phyloP scores from a whole-genome alignment of 306 rosid genomes.

The Lupinus albus region DNA sequence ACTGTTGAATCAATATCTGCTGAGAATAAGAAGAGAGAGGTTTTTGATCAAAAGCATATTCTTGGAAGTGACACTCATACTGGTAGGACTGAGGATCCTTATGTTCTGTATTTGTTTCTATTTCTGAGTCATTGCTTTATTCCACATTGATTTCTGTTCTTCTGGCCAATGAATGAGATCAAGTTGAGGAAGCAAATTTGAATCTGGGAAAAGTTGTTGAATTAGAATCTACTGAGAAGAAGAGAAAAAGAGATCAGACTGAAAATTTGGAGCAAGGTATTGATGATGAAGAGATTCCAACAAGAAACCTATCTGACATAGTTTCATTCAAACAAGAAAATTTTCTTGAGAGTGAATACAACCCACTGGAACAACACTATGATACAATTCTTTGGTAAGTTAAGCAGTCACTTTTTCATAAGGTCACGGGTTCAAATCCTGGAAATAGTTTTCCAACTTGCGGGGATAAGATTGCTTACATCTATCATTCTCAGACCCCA shows the following conservation, averaged over 20 bases:
- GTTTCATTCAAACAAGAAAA: slow-evolving; percentile 76
- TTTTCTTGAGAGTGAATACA: slow-evolving; percentile 54
- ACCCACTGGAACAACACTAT: slow-evolving; percentile 55
- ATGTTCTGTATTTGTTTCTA: no score
- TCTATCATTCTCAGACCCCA: no score
- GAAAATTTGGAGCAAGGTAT: slow-evolving; percentile 42
- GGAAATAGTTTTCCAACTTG: no score
- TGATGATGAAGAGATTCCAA: slow-evolving; percentile 34
- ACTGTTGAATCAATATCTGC: no score
- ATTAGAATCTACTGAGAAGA: slow-evolving; percentile 47
- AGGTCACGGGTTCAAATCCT: no score
- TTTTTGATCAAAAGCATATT: no score
- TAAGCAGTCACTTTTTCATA: no score
- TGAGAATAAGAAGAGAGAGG: no score
- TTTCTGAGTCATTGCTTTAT: neutral
- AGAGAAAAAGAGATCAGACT: slow-evolving; percentile 41
- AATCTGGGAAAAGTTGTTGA: slow-evolving; percentile 56
- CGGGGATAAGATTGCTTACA: no score
- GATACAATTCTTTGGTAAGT: slow-evolving; percentile 85
- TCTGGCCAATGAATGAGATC: slow-evolving; percentile 55
- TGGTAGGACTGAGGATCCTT: no score
- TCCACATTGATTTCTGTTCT: slow-evolving; percentile 19
- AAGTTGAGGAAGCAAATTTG: slow-evolving; percentile 72
- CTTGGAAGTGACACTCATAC: no score
- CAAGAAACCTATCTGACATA: slow-evolving; percentile 48